Base-by-base conservation (phyloP, 2,329 filamentous ascomycete genomes). In the Aureobasidium sp. region DNA sequence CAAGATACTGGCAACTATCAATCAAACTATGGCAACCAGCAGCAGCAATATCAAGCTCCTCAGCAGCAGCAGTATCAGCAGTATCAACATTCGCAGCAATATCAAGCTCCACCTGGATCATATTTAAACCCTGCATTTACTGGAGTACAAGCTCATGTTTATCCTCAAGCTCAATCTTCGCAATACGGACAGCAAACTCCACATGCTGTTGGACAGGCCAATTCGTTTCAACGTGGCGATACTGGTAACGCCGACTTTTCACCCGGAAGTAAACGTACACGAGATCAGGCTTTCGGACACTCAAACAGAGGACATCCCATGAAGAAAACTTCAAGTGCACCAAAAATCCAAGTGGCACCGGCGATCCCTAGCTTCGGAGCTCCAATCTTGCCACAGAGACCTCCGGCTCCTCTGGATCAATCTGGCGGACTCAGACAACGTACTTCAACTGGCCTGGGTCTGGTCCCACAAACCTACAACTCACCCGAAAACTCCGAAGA, bases 391-490 rank as follows among this genome's bases (percentile, higher is more conserved):
- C 27, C 57, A 49, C 25, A 51, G 53, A 42, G 49, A 51, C 22
- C 42, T 30, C 5, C 21, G 39, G n/a, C 30, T 41, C 7, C 57
- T 55, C 19, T 51, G 35, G 27, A 52, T 54, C 12, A 59, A 58
- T 30, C 56, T 19, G 24, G n/a, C 12, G 22, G 39, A 14, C 66
- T 74, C 55, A 87, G 86, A 74, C 85, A 85, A 73, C 79, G 83
- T 54, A 85, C 83, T 71, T 81, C 80, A 34, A 86, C 86, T 60
- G 83, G 82, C 1, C 75, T 90, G 21, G 86, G 86, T 29, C 73
- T 90, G 44, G 86, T 83, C 7, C 83, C 85, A 10, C 50, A 54
- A 14, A 49, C 45, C 21, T 48, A 40, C 11, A 45, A 58, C 12
- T 54, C 51, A n/a, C 34, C 52, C 7, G 60, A 63, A 39, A 44